phyloP scores from a whole-genome alignment of 2,329 filamentous ascomycete genomes.

The Cladosporium velox region DNA sequence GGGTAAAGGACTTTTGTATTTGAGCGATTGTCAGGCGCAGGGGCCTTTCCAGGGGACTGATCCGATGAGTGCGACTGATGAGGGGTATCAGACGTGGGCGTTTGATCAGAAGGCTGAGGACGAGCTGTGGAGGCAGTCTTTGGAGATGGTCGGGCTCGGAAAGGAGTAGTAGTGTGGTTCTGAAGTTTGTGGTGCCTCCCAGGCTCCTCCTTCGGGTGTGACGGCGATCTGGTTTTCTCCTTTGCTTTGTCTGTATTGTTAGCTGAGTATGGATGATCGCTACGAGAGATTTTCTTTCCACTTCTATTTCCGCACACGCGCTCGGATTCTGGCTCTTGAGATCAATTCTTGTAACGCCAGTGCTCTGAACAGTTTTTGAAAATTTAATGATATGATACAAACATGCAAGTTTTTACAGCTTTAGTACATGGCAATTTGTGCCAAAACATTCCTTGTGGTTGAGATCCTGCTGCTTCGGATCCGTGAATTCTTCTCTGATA shows the following conservation, averaged over 20 bases:
- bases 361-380: neutral
- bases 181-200: neutral
- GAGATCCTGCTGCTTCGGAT: neutral
- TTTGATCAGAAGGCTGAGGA: conserved; percentile 45
- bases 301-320: neutral
- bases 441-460: neutral
- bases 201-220: neutral
- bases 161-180: neutral
- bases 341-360: neutral
- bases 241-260: neutral
- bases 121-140: conserved; percentile 46
- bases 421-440: neutral
- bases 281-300: neutral
- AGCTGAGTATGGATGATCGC: neutral
- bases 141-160: conserved; percentile 30
- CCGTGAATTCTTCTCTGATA: neutral
- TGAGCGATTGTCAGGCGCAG: conserved; percentile 46
- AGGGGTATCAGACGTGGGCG: conserved; percentile 37
- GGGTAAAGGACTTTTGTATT: conserved; percentile 49
- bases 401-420: conserved; percentile 1
- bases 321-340: neutral
- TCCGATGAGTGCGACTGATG: conserved; percentile 25
- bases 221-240: neutral
- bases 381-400: conserved; percentile 3
- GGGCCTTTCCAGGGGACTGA: conserved; percentile 32